Evolutionary conservation across 345 rosid genomes (phyloP), one percentile per base, ranked within the genome.

Genomic region (Rhizophora apiculata): DNA sequence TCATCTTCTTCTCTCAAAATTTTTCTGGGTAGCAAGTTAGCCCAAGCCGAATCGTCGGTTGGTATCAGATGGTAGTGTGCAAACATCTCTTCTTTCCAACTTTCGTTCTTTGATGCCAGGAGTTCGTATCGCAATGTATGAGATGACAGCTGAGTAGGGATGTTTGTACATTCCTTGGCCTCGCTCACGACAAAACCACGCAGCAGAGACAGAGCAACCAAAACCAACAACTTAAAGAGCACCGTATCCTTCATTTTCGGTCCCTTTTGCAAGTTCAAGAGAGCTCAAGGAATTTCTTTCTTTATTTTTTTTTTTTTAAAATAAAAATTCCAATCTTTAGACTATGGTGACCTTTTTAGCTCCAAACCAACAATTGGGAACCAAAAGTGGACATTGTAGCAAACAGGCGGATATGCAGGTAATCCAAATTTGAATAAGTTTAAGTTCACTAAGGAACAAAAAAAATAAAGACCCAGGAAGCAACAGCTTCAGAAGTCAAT

Each of bases 121-220:
- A 92, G 85, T 56, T 82, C 89, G 55, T 81, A 74, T 19, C 98
- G 87, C 73, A 90, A 60, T 56, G 92, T 80, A 72, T 95, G 99
- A 0, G 99, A 88, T 13, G 96, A 62, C 15, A 74, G 72, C 67
- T 79, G 83, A 24, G 91, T 62, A 21, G 89, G 89, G 60, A 5
- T 68, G 80, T 95, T 95, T 11, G 99, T 95, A 76, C 98, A 95
- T 83, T 95, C 99, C 77, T 95, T 95, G 49, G 49, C 49, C 16
- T 43, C 18, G 6, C 86, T 72, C 72, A 63, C 24, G 32, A 75
- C 85, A 75, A 37, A 26, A 62, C 71, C 67, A 36, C 71, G 76
- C 0, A 71, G 31, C 72, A 72, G 46, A 53, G 60, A 76, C 36
- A 79, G 10, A 66, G 66, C 55, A 55, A 57, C 57, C 21, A 74